Evolutionary conservation across 495 filamentous ascomycete genomes (phyloP).

Genomic region (Xylaria venustula): DNA sequence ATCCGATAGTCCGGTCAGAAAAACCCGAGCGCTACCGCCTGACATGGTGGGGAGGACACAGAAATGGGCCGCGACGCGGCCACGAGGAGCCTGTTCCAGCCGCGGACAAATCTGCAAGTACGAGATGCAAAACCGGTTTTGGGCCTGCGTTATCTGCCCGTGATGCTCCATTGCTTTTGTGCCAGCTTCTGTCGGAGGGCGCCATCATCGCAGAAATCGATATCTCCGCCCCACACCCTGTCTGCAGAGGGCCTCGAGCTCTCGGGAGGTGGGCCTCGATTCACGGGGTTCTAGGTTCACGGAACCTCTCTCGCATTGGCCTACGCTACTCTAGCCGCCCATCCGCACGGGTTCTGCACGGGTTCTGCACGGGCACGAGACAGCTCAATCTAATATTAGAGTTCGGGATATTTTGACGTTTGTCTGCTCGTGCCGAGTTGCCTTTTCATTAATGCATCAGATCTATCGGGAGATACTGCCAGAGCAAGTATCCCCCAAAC

Average conservation of each 20-base stretch:
- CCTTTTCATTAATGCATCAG: background rate
- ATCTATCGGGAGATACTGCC: no score
- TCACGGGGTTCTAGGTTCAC: background rate
- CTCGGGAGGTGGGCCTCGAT: background rate
- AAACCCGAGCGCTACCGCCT: background rate
- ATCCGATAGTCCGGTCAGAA: background rate
- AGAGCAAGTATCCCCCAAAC: background rate
- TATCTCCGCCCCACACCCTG: background rate
- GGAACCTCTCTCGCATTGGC: background rate
- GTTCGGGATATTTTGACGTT: background rate
- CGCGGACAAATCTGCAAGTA: conserved; percentile 1
- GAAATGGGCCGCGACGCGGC: background rate
- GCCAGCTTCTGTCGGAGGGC: no score
- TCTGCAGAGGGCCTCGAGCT: conserved; percentile 4
- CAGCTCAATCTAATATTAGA: background rate
- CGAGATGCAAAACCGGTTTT: conserved; percentile 10
- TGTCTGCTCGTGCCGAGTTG: background rate
- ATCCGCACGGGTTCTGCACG: no score
- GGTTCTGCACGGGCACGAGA: background rate
- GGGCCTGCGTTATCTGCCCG: background rate
- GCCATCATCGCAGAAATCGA: conserved; percentile 1
- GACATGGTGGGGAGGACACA: background rate
- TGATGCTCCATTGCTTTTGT: background rate
- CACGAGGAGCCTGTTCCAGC: conserved; percentile 6
- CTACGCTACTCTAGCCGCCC: conserved; percentile 2